These are phyloP conservation scores for Acanthamoeba triangularis DNA, from an alignment of 208 protist species.

Conservation along the genomic window DNA sequence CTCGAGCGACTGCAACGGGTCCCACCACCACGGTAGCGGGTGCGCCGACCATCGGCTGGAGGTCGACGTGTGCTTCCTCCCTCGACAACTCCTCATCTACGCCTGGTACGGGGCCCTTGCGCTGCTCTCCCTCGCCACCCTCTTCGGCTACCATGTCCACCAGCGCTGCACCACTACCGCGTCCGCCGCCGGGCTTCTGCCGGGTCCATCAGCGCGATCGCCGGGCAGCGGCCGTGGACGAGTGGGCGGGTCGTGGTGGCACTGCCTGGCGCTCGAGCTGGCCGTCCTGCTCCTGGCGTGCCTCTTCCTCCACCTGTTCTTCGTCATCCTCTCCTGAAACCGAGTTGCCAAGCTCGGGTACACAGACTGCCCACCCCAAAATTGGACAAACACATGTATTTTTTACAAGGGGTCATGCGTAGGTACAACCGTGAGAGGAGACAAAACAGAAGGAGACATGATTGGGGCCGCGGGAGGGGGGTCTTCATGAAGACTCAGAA, in stretches of 20 bases:
- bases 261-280: background rate
- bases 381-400: no score
- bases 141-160: background rate
- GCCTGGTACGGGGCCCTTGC: conserved; percentile 29
- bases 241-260: background rate
- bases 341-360: no score
- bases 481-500: background rate
- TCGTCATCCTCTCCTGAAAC: background rate
- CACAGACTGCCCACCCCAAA: no score
- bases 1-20: background rate
- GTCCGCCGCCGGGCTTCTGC: no score
- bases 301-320: conserved; percentile 19
- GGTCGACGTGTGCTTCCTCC: conserved; percentile 47
- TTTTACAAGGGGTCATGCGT: no score
- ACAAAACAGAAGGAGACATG: no score
- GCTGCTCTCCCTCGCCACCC: background rate
- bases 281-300: background rate
- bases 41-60: background rate
- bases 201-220: background rate
- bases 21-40: background rate
- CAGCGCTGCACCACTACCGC: background rate
- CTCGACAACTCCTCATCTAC: conserved; percentile 34
- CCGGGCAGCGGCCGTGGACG: background rate
- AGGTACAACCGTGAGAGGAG: no score
- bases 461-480: no score